Conservation (phyloP, 2,329 filamentous ascomycete genomes). For the Nemania abortiva region DNA sequence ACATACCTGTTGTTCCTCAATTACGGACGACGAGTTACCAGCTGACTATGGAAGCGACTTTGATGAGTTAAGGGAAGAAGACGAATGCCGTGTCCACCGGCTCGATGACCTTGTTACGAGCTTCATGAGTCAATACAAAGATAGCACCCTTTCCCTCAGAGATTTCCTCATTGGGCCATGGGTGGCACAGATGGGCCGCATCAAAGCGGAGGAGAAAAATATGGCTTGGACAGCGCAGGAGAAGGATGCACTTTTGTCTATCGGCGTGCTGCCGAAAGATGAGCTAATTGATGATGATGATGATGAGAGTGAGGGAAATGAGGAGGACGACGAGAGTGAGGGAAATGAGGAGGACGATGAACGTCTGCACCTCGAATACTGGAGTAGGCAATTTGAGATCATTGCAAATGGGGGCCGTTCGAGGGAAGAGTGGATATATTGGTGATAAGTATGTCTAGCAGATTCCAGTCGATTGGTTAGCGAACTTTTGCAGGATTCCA, state of each 20-base stretch:
- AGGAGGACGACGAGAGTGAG: neutral
- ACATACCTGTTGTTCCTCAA: slow-evolving; percentile 20
- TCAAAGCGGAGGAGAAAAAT: slow-evolving; percentile 5
- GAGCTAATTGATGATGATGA: neutral
- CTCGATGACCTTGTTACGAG: slow-evolving; percentile 1
- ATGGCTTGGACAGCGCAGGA: neutral
- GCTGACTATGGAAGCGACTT: slow-evolving; percentile 16
- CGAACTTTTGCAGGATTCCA: no score
- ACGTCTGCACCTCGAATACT: neutral
- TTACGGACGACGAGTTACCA: neutral
- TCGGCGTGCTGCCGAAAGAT: slow-evolving; percentile 9
- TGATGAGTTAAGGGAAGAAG: slow-evolving; percentile 20
- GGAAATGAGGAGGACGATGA: no score
- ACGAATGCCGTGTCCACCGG: slow-evolving; percentile 2
- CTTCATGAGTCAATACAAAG: slow-evolving; percentile 8
- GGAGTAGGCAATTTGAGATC: slow-evolving; percentile 17
- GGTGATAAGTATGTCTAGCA: no score
- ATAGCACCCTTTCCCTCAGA: neutral
- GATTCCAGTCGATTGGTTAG: no score
- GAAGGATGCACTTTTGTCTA: neutral
- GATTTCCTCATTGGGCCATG: slow-evolving; percentile 14
- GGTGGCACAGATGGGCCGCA: slow-evolving; percentile 1
- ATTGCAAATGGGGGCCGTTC: slow-evolving; percentile 17
- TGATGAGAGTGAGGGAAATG: neutral
- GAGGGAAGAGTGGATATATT: neutral